These are phyloP conservation scores for Yamadazyma phyllophila DNA, from an alignment of 805 yeast species.

Conservation along the genomic window DNA sequence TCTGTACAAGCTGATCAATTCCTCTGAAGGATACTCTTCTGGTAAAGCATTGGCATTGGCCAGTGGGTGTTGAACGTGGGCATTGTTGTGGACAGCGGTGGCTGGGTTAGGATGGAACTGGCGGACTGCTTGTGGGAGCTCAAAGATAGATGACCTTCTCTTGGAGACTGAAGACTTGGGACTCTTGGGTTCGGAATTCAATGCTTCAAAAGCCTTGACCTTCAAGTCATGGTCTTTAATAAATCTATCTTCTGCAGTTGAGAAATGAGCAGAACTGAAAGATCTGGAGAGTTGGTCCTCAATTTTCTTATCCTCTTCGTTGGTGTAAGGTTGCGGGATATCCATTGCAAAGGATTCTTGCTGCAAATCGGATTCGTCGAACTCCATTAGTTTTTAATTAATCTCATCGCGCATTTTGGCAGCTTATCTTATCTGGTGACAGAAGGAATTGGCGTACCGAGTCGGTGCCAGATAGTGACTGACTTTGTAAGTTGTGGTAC, in stretches of 20 bases:
- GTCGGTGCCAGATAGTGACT: too few relatives aligned
- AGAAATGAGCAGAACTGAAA: slow-evolving; percentile 52
- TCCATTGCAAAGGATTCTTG: neutral
- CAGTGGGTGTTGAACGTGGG: slow-evolving; percentile 7
- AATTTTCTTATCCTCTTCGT: neutral
- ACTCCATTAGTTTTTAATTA: neutral
- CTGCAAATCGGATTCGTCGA: neutral
- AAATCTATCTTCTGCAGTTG: slow-evolving; percentile 62
- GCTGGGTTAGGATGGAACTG: slow-evolving; percentile 16
- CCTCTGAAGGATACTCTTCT: slow-evolving; percentile 63
- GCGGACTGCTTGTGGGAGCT: slow-evolving; percentile 24
- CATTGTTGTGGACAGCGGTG: slow-evolving; percentile 14
- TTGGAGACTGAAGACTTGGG: slow-evolving; percentile 17
- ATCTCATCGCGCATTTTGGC: neutral
- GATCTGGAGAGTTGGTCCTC: slow-evolving; percentile 32
- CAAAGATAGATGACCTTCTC: slow-evolving; percentile 40
- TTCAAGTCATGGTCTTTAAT: slow-evolving; percentile 69
- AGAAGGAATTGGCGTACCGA: too few relatives aligned
- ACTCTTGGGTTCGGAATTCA: slow-evolving; percentile 21
- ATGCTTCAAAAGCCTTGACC: slow-evolving; percentile 53
- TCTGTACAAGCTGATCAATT: slow-evolving; percentile 59
- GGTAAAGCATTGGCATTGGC: slow-evolving; percentile 19
- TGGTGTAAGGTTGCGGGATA: neutral
- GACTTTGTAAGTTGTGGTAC: too few relatives aligned
- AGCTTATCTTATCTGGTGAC: neutral